These are phyloP conservation scores for Septoria linicola DNA, from an alignment of 2,329 filamentous ascomycete species.

Conservation along the genomic window DNA sequence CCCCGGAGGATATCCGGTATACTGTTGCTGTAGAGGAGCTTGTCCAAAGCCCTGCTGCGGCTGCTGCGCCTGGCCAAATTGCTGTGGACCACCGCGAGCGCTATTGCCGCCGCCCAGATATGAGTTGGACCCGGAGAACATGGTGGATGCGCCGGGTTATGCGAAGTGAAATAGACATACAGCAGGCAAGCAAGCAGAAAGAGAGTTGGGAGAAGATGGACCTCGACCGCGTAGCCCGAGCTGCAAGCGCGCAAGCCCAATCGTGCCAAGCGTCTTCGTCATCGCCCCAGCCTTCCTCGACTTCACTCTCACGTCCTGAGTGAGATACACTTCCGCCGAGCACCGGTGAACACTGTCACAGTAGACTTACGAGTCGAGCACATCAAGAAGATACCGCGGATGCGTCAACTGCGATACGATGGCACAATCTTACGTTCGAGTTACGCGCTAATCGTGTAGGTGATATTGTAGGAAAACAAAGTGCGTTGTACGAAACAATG, in stretches of 20 bases:
- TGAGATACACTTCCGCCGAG: too few species aligned
- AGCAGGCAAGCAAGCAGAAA: neutral
- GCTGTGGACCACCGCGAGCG: conserved; percentile 67
- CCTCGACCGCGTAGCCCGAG: conserved; percentile 9
- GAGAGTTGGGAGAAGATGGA: conserved; percentile 2
- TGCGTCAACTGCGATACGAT: too few species aligned
- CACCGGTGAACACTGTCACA: too few species aligned
- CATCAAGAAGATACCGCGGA: too few species aligned
- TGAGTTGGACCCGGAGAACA: conserved; percentile 89
- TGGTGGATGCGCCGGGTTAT: conserved; percentile 42
- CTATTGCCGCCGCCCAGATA: conserved; percentile 77
- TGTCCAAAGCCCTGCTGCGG: conserved; percentile 53
- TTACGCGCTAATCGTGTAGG: too few species aligned
- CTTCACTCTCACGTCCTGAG: too few species aligned
- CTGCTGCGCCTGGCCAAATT: conserved; percentile 51
- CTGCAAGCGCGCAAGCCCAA: conserved; percentile 8
- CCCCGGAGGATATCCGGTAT: conserved; percentile 61
- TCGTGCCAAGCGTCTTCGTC: too few species aligned
- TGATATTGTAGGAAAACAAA: too few species aligned
- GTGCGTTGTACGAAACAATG: too few species aligned
- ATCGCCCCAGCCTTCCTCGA: too few species aligned
- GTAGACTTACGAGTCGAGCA: too few species aligned
- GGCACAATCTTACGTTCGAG: too few species aligned
- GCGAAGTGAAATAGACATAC: conserved; percentile 5
- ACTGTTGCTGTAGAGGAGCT: conserved; percentile 61